These are phyloP conservation scores for Nemania sp. DNA, from an alignment of 2,329 filamentous ascomycete species.

Conservation along the genomic window DNA sequence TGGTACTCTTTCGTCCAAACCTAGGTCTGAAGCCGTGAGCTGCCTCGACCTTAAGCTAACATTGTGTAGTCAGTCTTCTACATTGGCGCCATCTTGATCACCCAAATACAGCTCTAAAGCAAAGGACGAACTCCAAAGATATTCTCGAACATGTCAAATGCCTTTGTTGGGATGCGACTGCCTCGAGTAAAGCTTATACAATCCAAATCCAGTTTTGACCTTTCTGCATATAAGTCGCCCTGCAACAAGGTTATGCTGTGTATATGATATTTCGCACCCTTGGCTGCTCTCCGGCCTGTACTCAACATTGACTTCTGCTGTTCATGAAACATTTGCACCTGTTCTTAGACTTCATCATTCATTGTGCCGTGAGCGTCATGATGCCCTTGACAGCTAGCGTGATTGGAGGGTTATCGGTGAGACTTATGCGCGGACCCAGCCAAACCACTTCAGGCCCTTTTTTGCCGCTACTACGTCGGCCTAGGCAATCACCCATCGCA, in stretches of 20 bases:
- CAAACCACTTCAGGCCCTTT: conserved; percentile 4
- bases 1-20: conserved; percentile 23
- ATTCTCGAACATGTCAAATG: background rate
- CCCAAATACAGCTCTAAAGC: conserved; percentile 7
- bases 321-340: background rate
- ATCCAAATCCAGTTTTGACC: conserved; percentile 1
- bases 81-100: conserved; percentile 20
- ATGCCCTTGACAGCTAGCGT: conserved; percentile 4
- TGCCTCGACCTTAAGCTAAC: conserved; percentile 32
- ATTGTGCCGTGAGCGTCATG: background rate
- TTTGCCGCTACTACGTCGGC: conserved; percentile 9
- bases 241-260: background rate
- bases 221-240: conserved; percentile 15
- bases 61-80: conserved; percentile 4
- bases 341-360: background rate
- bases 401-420: conserved; percentile 13
- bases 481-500: too few relatives aligned
- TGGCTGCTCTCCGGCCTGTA: background rate
- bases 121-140: background rate
- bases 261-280: background rate
- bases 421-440: conserved; percentile 16
- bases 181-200: background rate
- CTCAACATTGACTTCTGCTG: background rate
- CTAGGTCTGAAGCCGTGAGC: conserved; percentile 30
- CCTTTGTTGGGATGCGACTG: background rate